Percentiles rank a stretch among this genome's conserved stretches.
Evolutionary conservation across 2,329 filamentous ascomycete species (phyloP).

Genomic region (Fusarium zealandicum): DNA sequence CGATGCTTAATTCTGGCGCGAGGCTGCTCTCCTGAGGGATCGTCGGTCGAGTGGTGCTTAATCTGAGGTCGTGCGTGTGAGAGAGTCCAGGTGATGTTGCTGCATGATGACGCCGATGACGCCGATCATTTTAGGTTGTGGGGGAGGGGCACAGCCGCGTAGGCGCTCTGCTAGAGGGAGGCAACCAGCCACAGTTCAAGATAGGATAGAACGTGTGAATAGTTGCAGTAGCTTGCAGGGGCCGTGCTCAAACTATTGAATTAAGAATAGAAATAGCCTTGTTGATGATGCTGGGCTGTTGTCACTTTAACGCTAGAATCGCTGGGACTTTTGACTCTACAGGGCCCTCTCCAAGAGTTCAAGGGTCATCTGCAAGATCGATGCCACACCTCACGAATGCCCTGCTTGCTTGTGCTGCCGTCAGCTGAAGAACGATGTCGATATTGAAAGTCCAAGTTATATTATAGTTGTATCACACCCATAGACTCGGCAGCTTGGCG

Average conservation of each 20-base stretch:
- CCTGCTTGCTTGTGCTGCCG: conserved; percentile 10
- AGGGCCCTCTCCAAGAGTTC: not conserved
- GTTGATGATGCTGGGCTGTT: conserved; percentile 7
- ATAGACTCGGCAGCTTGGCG: not conserved
- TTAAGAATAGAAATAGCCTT: not conserved
- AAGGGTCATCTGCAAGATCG: conserved; percentile 7
- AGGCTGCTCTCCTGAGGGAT: not conserved
- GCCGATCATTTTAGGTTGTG: conserved; percentile 25
- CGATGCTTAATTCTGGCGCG: conserved; percentile 18
- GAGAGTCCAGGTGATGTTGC: conserved; percentile 31
- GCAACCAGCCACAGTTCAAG: not conserved
- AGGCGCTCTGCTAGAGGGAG: conserved; percentile 4
- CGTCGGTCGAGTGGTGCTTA: not conserved
- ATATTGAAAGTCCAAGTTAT: not conserved
- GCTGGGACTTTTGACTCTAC: not conserved
- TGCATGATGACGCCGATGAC: conserved; percentile 37
- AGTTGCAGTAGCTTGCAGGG: conserved; percentile 11
- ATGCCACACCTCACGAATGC: not conserved
- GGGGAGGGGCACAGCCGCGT: conserved; percentile 26
- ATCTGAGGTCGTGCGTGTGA: not conserved
- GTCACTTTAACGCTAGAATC: not conserved
- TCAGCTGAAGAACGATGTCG: not conserved
- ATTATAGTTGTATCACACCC: not conserved
- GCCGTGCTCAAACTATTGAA: conserved; percentile 12
- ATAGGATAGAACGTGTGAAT: not conserved